Percentiles rank a stretch among this genome's conserved stretches.
phyloP scores from a whole-genome alignment of 371 early-diverging fungal species.

The Mucor piriformis region DNA sequence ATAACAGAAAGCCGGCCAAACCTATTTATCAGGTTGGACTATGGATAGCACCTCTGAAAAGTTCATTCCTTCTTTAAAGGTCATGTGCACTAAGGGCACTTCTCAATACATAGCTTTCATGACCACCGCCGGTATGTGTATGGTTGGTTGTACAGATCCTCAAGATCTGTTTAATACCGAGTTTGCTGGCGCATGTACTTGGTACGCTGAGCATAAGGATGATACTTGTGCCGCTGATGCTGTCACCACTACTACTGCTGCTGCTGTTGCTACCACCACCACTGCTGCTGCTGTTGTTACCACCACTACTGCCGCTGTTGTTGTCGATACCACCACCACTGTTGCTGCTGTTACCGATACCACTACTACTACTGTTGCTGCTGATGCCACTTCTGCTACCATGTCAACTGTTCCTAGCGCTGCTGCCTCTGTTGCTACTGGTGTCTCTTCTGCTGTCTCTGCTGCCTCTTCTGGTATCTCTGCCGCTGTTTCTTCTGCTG shows the following conservation, averaged over 20 bases:
- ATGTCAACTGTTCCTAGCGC: no score
- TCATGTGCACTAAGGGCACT: conserved; percentile 35
- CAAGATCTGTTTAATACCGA: conserved; percentile 20
- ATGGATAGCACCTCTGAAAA: conserved; percentile 37
- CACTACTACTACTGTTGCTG: neutral
- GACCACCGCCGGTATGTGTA: conserved; percentile 45
- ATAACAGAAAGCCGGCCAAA: conserved; percentile 25
- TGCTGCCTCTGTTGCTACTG: neutral
- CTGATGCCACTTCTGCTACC: neutral
- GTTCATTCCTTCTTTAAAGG: conserved; percentile 35
- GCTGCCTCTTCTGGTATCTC: neutral
- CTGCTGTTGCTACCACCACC: conserved; percentile 4
- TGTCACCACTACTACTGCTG: conserved; percentile 5
- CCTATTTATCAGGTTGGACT: conserved; percentile 24
- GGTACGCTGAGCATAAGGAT: conserved; percentile 29
- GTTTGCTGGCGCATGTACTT: conserved; percentile 32
- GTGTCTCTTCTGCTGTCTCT: neutral
- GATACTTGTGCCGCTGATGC: conserved; percentile 15
- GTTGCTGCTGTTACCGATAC: neutral
- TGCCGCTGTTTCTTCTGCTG: neutral
- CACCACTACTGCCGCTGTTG: neutral
- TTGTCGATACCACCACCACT: neutral
- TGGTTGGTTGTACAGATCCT: conserved; percentile 29
- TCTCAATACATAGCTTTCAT: conserved; percentile 38
- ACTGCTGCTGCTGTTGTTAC: neutral